Evolutionary conservation across 2,329 filamentous ascomycete genomes (phyloP).

Genomic region (Ascochyta lentis): DNA sequence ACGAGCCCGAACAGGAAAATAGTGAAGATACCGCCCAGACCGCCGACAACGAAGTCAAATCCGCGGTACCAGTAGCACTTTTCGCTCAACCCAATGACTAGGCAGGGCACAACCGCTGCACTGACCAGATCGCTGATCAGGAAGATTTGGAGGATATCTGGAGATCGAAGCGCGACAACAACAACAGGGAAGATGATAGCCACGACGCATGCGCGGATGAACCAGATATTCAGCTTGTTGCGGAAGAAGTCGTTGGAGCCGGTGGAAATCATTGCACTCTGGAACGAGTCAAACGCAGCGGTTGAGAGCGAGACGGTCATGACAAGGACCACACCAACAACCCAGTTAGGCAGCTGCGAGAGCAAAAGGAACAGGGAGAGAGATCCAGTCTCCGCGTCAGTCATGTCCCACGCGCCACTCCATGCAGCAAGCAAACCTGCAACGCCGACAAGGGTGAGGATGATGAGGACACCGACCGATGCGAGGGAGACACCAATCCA

Average conservation of each 20-base stretch:
- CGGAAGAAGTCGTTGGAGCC: conserved; percentile 85
- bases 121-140: conserved; percentile 82
- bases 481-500: conserved; percentile 77
- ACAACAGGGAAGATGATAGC: conserved; percentile 76
- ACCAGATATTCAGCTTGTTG: conserved; percentile 78
- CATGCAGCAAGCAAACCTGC: conserved; percentile 79
- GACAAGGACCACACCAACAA: conserved; percentile 80
- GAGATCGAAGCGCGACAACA: conserved; percentile 75
- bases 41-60: conserved; percentile 79
- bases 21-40: conserved; percentile 76
- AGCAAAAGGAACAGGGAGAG: conserved; percentile 79
- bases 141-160: conserved; percentile 80
- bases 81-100: conserved; percentile 74
- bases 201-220: conserved; percentile 72
- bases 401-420: conserved; percentile 74
- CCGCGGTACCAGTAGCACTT: conserved; percentile 75
- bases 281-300: conserved; percentile 79
- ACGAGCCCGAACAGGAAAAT: conserved; percentile 83
- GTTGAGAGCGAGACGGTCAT: conserved; percentile 81
- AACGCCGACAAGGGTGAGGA: conserved; percentile 74
- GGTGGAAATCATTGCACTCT: conserved; percentile 84
- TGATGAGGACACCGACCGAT: conserved; percentile 66
- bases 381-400: conserved; percentile 67
- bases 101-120: conserved; percentile 75
- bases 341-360: conserved; percentile 75